Evolutionary conservation across 257 asterid genomes (phyloP).

Genomic region (Petunia secreta): DNA sequence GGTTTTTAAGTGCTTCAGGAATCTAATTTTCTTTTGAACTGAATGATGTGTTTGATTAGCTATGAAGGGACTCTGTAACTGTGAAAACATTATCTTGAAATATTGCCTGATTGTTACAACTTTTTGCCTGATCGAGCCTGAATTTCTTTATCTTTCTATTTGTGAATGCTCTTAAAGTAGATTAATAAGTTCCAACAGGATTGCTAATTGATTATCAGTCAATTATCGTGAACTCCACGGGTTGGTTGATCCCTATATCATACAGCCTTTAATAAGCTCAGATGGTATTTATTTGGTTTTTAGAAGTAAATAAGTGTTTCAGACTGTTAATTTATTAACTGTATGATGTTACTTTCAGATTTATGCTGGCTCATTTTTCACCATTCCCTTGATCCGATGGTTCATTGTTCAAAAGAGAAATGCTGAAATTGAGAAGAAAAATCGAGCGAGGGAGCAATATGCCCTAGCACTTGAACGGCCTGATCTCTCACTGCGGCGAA

Average conservation of each 20-base stretch:
- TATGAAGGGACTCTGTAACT: not conserved
- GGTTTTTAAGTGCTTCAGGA: slow-evolving; percentile 22
- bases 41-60: not conserved
- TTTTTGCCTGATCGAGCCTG: slow-evolving; percentile 20
- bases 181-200: not conserved
- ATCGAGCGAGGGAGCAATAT: slow-evolving; percentile 64
- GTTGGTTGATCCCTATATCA: slow-evolving; percentile 14
- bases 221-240: not conserved
- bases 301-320: slow-evolving; percentile 14
- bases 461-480: slow-evolving; percentile 81
- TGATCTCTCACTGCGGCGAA: slow-evolving; percentile 67
- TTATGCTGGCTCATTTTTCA: slow-evolving; percentile 95
- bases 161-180: not conserved
- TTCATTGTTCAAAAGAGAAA: slow-evolving; percentile 65
- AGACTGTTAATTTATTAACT: not conserved
- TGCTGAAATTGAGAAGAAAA: slow-evolving; percentile 65
- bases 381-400: slow-evolving; percentile 88
- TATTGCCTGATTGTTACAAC: not conserved
- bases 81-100: slow-evolving; percentile 2
- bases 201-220: not conserved
- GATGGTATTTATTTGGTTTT: not conserved
- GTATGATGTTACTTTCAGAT: slow-evolving; percentile 56
- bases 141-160: not conserved
- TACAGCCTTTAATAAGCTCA: not conserved
- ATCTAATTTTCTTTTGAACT: not conserved